Conservation (phyloP, 1,284 basidiomycete species). For the Heterobasidion occidentale region DNA sequence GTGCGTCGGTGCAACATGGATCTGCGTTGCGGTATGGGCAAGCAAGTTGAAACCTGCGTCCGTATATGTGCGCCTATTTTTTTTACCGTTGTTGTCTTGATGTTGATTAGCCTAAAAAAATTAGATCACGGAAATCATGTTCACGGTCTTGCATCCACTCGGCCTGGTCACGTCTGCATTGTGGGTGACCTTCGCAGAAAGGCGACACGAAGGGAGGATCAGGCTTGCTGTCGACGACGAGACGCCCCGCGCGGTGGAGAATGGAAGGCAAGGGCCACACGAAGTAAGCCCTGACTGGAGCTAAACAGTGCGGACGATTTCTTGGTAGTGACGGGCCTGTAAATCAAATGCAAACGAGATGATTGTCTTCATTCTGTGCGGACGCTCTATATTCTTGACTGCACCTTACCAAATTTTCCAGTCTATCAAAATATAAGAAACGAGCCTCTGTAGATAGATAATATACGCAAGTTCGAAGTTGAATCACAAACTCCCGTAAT, state of each 20-base stretch:
- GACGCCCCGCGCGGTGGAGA: slow-evolving; percentile 8
- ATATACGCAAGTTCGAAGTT: no score
- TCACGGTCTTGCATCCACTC: slow-evolving; percentile 54
- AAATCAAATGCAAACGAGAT: no score
- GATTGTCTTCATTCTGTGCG: no score
- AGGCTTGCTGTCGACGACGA: slow-evolving; percentile 35
- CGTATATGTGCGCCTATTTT: slow-evolving; percentile 42
- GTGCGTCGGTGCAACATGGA: slow-evolving; percentile 66
- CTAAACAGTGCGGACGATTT: neutral
- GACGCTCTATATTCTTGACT: no score
- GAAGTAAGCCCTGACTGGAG: slow-evolving; percentile 5
- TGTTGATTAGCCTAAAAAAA: neutral
- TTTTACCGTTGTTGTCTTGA: neutral
- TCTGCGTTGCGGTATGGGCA: slow-evolving; percentile 57
- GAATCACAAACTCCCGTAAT: no score
- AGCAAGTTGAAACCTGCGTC: slow-evolving; percentile 49
- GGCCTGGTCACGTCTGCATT: slow-evolving; percentile 34
- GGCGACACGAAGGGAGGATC: slow-evolving; percentile 27
- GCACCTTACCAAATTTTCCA: no score
- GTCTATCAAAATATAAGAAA: no score
- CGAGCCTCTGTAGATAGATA: no score
- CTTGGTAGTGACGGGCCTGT: neutral
- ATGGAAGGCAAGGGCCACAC: slow-evolving; percentile 1
- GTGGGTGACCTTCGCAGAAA: slow-evolving; percentile 25
- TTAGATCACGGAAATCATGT: slow-evolving; percentile 49